Conservation (phyloP, 306 rosid genomes). For the Cicer chorassanicum region DNA sequence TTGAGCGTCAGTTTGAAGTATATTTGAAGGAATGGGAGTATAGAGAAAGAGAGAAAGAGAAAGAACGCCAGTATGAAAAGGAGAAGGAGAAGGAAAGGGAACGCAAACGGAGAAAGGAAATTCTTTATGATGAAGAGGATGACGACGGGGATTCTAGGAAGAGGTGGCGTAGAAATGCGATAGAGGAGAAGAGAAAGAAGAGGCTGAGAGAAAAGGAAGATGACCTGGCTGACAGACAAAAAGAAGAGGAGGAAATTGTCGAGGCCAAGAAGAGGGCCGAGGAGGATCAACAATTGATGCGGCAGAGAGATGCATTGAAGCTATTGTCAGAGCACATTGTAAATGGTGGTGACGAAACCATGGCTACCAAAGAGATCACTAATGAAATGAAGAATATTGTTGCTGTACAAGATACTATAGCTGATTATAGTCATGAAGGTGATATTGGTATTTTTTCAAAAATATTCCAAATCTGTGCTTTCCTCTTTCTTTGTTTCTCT, state of each 20-base stretch:
- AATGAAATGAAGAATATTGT: constrained; percentile 53
- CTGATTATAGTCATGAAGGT: constrained; percentile 58
- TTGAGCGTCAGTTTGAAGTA: constrained; percentile 86
- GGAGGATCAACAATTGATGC: constrained; percentile 71
- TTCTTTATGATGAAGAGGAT: constrained; percentile 90
- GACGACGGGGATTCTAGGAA: constrained; percentile 93
- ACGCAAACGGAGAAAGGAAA: constrained; percentile 87
- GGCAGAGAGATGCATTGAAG: constrained; percentile 66
- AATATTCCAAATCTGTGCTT: constrained; percentile 2
- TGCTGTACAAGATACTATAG: constrained; percentile 51
- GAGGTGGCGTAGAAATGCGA: constrained; percentile 84
- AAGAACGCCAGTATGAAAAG: constrained; percentile 88
- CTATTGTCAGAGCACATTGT: constrained; percentile 52
- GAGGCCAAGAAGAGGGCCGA: constrained; percentile 81
- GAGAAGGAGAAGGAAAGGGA: constrained; percentile 96
- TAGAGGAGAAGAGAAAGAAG: constrained; percentile 94
- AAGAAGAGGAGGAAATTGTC: constrained; percentile 88
- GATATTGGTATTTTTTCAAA: constrained; percentile 56
- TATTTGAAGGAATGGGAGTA: constrained; percentile 96
- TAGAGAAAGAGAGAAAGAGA: constrained; percentile 92
- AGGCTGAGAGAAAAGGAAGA: constrained; percentile 89
- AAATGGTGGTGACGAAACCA: constrained; percentile 53
- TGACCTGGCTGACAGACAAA: constrained; percentile 74
- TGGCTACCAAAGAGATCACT: constrained; percentile 52
- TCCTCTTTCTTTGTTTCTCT: constrained; percentile 1